Percentiles rank a stretch among this genome's conserved stretches.
These are phyloP conservation scores for Petasospora fabianii DNA, from an alignment of 1,139 yeast genomes.

Conservation along the genomic window DNA sequence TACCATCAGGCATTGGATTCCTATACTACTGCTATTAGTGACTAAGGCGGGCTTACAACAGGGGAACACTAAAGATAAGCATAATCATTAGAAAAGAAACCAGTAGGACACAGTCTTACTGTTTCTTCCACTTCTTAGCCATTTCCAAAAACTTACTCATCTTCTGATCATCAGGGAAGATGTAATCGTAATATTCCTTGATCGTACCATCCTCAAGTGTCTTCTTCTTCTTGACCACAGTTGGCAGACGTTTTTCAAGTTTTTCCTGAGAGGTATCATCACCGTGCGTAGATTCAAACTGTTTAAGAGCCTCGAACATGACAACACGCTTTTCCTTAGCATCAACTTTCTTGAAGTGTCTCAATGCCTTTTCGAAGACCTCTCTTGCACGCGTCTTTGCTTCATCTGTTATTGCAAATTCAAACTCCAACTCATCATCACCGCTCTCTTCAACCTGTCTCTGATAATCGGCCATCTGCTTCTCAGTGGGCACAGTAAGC, in stretches of 20 bases:
- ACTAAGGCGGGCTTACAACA: too few relatives aligned
- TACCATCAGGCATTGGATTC: too few relatives aligned
- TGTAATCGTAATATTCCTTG: conserved; percentile 59
- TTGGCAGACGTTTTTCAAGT: conserved; percentile 54
- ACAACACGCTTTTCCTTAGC: conserved; percentile 46
- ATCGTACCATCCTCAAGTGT: conserved; percentile 43
- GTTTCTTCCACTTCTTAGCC: conserved; percentile 58
- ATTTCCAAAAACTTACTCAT: conserved; percentile 50
- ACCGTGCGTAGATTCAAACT: conserved; percentile 69
- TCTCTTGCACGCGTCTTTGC: conserved; percentile 51
- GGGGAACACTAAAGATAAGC: too few relatives aligned
- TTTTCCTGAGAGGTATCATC: conserved; percentile 33
- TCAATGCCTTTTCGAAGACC: conserved; percentile 55
- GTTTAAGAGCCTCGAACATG: conserved; percentile 59
- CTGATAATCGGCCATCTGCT: conserved; percentile 41
- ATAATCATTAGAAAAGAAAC: too few relatives aligned
- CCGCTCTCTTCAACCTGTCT: conserved; percentile 34
- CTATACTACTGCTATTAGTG: too few relatives aligned
- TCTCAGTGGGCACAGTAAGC: conserved; percentile 56
- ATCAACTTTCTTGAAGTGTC: conserved; percentile 36
- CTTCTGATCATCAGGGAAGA: conserved; percentile 61
- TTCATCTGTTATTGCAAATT: conserved; percentile 45
- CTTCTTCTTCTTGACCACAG: conserved; percentile 46
- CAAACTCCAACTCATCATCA: conserved; percentile 47
- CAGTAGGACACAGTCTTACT: too few relatives aligned